Conservation (phyloP, 2,329 filamentous ascomycete genomes). For the Madurella fahalii region DNA sequence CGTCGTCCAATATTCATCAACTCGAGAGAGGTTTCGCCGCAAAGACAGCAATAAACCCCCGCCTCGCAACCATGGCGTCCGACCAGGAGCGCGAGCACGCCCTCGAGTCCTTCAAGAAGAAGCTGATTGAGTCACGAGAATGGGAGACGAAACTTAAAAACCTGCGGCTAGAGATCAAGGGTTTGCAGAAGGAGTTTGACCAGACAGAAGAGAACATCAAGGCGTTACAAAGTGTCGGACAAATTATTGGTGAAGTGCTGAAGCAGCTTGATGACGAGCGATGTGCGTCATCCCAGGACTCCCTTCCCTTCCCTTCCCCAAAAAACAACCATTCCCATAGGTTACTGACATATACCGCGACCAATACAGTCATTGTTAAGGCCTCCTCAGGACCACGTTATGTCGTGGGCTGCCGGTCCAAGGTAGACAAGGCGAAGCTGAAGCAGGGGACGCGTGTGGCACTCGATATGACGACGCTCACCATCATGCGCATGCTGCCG, state of each 20-base stretch:
- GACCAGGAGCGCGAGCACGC: constrained; percentile 63
- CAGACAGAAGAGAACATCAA: constrained; percentile 99
- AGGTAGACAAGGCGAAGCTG: constrained; percentile 94
- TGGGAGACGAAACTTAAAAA: constrained; percentile 98
- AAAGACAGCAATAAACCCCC: not conserved
- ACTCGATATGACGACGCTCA: constrained; percentile 98
- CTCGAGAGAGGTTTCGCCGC: not conserved
- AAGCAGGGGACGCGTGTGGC: constrained; percentile 98
- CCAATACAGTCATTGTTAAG: constrained; percentile 82
- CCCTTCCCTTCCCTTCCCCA: not conserved
- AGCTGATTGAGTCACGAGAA: constrained; percentile 90
- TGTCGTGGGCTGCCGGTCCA: constrained; percentile 95
- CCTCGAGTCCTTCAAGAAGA: constrained; percentile 72
- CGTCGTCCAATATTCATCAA: not conserved
- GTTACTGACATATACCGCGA: constrained; percentile 15
- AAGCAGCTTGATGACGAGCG: constrained; percentile 98
- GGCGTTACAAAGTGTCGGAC: constrained; percentile 94
- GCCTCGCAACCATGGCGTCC: constrained; percentile 41
- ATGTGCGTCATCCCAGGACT: constrained; percentile 59
- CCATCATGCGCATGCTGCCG: constrained; percentile 99
- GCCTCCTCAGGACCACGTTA: constrained; percentile 96
- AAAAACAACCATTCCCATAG: too few relatives aligned
- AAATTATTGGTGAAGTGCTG: constrained; percentile 98
- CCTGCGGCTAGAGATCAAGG: constrained; percentile 92
- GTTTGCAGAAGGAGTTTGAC: constrained; percentile 89